Evolutionary conservation across 164 flowering plant species (phyloP).

Genomic region (Dillenia suffruticosa): DNA sequence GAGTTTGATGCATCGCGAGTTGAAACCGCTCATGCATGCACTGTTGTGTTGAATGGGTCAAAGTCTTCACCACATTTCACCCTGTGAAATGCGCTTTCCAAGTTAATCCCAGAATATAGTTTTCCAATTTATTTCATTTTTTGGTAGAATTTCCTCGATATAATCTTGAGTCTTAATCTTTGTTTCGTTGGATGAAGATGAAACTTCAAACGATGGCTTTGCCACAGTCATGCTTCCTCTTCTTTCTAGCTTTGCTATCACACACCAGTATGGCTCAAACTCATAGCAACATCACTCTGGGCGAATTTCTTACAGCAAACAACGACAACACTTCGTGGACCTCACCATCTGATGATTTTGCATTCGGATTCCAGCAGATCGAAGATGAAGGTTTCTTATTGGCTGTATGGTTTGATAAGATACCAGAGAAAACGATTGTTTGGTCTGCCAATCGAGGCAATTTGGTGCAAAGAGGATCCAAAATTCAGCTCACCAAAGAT

Average conservation of each 20-base stretch:
- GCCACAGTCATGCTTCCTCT: neutral
- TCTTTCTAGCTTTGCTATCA: conserved; percentile 1
- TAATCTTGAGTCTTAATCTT: too few species aligned
- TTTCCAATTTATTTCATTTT: too few species aligned
- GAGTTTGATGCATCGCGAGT: too few species aligned
- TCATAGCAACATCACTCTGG: conserved; percentile 13
- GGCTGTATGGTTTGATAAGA: conserved; percentile 35
- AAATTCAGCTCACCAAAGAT: conserved; percentile 15
- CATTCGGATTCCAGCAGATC: conserved; percentile 25
- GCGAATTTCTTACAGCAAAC: conserved; percentile 20
- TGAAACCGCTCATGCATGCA: too few species aligned
- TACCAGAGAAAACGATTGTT: conserved; percentile 27
- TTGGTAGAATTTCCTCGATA: too few species aligned
- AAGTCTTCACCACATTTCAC: too few species aligned
- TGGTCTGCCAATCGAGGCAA: conserved; percentile 30
- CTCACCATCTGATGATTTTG: conserved; percentile 34
- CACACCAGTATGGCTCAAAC: conserved; percentile 12
- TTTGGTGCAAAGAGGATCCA: conserved; percentile 23
- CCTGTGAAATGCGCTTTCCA: too few species aligned
- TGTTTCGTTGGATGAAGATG: too few species aligned
- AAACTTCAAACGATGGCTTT: conserved; percentile 3
- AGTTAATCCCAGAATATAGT: too few species aligned
- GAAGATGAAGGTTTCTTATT: conserved; percentile 14
- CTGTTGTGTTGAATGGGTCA: too few species aligned
- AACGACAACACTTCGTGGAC: conserved; percentile 16